phyloP scores from a whole-genome alignment of 129 eudicot genomes.

The Pittosporum tobira region DNA sequence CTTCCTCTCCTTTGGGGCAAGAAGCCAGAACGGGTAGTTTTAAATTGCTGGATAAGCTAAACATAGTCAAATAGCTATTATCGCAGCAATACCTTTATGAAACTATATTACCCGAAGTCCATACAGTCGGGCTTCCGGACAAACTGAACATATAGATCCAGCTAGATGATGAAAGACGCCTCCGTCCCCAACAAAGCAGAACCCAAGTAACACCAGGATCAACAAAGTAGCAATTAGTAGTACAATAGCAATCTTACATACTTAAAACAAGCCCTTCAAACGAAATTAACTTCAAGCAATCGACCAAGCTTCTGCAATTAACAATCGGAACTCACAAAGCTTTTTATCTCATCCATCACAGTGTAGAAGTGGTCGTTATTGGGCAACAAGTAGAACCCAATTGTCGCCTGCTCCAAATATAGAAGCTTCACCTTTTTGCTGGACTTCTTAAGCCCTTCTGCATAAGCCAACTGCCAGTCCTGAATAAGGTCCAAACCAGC shows the following conservation, averaged over 20 bases:
- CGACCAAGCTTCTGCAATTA: slow-evolving; percentile 26
- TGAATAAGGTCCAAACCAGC: slow-evolving; percentile 57
- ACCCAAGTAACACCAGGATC: not conserved
- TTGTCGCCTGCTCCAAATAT: slow-evolving; percentile 45
- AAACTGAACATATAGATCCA: not conserved
- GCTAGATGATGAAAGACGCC: not conserved
- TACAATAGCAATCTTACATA: slow-evolving; percentile 17
- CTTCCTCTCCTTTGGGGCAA: not conserved
- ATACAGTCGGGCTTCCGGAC: not conserved
- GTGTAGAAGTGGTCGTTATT: slow-evolving; percentile 46
- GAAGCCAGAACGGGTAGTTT: not conserved
- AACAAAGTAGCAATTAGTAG: not conserved
- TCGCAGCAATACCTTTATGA: not conserved
- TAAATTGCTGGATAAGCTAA: not conserved
- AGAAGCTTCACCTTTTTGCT: slow-evolving; percentile 48
- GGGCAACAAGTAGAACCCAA: slow-evolving; percentile 64
- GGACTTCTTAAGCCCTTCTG: slow-evolving; percentile 37
- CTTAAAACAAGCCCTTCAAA: slow-evolving; percentile 17
- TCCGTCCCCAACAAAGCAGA: not conserved
- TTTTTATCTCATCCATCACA: slow-evolving; percentile 51
- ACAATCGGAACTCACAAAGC: slow-evolving; percentile 33
- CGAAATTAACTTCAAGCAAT: slow-evolving; percentile 12
- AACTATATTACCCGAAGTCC: not conserved
- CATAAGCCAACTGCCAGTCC: slow-evolving; percentile 60
- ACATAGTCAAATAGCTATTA: not conserved